Evolutionary conservation across 345 rosid genomes (phyloP).

Genomic region (Mallotus nudiflorus): DNA sequence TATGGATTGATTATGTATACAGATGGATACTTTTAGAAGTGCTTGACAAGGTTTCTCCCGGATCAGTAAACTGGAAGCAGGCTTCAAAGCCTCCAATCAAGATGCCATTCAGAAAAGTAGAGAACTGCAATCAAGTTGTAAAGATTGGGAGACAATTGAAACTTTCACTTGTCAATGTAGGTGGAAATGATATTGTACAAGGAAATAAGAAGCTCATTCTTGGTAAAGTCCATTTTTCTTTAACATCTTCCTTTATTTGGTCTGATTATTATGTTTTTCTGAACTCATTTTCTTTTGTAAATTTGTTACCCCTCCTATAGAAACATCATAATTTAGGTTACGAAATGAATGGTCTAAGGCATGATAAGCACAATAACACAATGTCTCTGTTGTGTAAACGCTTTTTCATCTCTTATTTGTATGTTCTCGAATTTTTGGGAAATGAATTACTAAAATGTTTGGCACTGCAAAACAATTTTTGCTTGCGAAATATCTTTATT

Average conservation of each 20-base stretch:
- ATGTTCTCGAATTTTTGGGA: no score
- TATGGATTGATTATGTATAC: conserved; percentile 23
- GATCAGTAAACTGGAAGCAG: conserved; percentile 90
- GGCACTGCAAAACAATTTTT: not conserved
- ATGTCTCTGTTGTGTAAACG: not conserved
- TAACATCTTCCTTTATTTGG: not conserved
- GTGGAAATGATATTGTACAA: conserved; percentile 88
- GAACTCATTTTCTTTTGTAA: not conserved
- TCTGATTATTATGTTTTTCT: not conserved
- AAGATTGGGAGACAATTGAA: conserved; percentile 71
- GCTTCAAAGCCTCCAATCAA: conserved; percentile 91
- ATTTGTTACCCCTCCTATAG: not conserved
- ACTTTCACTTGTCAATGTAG: conserved; percentile 83
- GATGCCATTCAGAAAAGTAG: conserved; percentile 95
- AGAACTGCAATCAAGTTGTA: conserved; percentile 92
- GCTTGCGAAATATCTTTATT: not conserved
- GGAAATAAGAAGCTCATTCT: conserved; percentile 97
- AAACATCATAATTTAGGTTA: not conserved
- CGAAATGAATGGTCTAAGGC: not conserved
- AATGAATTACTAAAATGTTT: not conserved
- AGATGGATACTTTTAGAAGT: conserved; percentile 92
- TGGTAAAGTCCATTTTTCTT: conserved; percentile 43
- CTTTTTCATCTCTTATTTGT: not conserved
- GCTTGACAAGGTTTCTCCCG: conserved; percentile 80
- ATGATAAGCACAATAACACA: not conserved